phyloP scores from a whole-genome alignment of 139 green algal genomes.

The Gonium pectorale region DNA sequence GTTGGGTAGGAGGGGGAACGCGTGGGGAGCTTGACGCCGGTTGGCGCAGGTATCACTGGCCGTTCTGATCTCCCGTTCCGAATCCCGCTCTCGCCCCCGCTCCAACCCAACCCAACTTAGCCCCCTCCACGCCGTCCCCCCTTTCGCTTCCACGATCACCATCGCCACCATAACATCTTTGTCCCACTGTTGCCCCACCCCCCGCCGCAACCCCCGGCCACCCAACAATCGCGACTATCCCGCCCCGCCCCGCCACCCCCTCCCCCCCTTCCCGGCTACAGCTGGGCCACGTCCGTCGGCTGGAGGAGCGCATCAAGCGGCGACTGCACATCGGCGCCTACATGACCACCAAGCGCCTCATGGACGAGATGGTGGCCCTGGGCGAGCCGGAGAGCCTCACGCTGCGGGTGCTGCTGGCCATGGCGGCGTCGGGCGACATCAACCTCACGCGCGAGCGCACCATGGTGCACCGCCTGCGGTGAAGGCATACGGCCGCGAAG shows the following conservation, averaged over 20 bases:
- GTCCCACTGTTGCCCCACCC: too few relatives aligned
- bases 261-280: conserved; percentile 5
- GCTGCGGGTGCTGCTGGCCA: conserved; percentile 57
- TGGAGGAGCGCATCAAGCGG: conserved; percentile 57
- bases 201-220: too few relatives aligned
- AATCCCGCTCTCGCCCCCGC: too few relatives aligned
- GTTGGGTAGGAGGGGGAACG: too few relatives aligned
- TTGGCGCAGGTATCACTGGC: too few relatives aligned
- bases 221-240: too few relatives aligned
- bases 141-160: too few relatives aligned
- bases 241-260: background rate
- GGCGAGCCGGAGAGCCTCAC: conserved; percentile 58
- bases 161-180: too few relatives aligned
- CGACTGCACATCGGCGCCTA: conserved; percentile 54
- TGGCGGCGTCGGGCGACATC: conserved; percentile 51
- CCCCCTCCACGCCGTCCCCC: too few relatives aligned
- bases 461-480: conserved; percentile 50
- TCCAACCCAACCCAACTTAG: too few relatives aligned
- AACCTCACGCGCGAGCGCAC: conserved; percentile 58
- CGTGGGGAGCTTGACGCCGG: too few relatives aligned
- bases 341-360: conserved; percentile 49
- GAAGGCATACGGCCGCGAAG: background rate
- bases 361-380: conserved; percentile 60
- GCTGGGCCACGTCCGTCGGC: conserved; percentile 49
- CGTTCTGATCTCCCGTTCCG: too few relatives aligned